Percentiles rank a stretch among this genome's conserved stretches.
These are phyloP conservation scores for Ogataea methanolica DNA, from an alignment of 805 yeast genomes.

Conservation along the genomic window DNA sequence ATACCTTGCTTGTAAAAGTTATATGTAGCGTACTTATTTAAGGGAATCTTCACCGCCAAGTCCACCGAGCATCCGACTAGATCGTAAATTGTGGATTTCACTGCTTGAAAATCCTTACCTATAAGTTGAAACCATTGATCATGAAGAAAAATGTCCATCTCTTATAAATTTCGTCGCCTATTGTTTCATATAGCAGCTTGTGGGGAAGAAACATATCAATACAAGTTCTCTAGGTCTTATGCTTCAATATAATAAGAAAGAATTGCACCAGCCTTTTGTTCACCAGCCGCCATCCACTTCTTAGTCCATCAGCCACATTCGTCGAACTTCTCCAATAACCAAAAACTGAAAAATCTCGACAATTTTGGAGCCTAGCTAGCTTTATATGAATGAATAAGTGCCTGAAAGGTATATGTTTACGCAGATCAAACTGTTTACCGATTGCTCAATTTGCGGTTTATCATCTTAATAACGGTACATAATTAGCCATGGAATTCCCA, in stretches of 20 bases:
- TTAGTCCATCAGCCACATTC: background rate
- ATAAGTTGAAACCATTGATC: constrained; percentile 5
- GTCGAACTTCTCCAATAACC: background rate
- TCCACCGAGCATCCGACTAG: background rate
- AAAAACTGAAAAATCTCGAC: too few species aligned
- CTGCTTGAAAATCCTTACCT: background rate
- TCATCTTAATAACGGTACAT: background rate
- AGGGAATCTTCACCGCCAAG: constrained; percentile 2
- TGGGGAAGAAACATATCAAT: too few species aligned
- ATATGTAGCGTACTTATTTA: constrained; percentile 11
- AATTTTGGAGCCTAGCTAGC: too few species aligned
- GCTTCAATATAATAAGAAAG: too few species aligned
- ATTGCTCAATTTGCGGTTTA: background rate
- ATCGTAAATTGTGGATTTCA: background rate
- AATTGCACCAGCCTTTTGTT: too few species aligned
- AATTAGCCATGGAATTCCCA: constrained; percentile 39
- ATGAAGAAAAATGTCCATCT: background rate
- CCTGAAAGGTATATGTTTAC: background rate
- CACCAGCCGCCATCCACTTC: too few species aligned
- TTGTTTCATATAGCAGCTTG: too few species aligned
- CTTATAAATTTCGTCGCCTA: too few species aligned
- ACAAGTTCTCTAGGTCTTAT: too few species aligned
- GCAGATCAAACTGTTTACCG: constrained; percentile 3
- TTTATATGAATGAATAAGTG: too few species aligned
- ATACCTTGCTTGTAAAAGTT: constrained; percentile 22